These are phyloP conservation scores for Leucoagaricus sp. DNA, from an alignment of 1,284 basidiomycete species.

Conservation along the genomic window DNA sequence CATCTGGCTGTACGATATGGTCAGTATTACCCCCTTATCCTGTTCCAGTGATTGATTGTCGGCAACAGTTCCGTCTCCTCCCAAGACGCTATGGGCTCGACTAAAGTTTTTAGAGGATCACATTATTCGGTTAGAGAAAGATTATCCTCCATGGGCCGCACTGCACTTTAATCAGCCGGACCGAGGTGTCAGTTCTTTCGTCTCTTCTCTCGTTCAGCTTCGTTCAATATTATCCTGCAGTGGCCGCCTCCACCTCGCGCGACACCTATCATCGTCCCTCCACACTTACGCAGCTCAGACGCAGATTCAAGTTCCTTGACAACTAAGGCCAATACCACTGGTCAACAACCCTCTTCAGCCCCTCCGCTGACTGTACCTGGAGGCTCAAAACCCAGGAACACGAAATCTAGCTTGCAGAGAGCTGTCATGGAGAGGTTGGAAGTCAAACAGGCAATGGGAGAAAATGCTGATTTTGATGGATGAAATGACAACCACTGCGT, in stretches of 20 bases:
- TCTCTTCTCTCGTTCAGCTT: not conserved
- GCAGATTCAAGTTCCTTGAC: not conserved
- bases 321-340: constrained; percentile 13
- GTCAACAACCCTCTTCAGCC: constrained; percentile 7
- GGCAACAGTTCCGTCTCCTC: constrained; percentile 63
- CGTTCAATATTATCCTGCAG: constrained; percentile 35
- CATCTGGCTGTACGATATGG: constrained; percentile 76
- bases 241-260: constrained; percentile 79
- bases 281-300: constrained; percentile 47
- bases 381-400: constrained; percentile 36
- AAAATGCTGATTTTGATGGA: constrained; percentile 26
- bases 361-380: constrained; percentile 17
- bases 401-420: constrained; percentile 65
- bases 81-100: constrained; percentile 60
- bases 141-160: constrained; percentile 82
- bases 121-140: constrained; percentile 69
- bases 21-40: constrained; percentile 29
- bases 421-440: constrained; percentile 76
- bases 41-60: not conserved
- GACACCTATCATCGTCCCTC: constrained; percentile 72
- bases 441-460: constrained; percentile 71
- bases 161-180: constrained; percentile 80
- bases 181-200: constrained; percentile 59
- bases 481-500: not conserved
- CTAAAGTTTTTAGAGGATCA: constrained; percentile 75